Conservation (phyloP, 371 early-diverging fungal genomes). For the Mucor lusitanicus region DNA sequence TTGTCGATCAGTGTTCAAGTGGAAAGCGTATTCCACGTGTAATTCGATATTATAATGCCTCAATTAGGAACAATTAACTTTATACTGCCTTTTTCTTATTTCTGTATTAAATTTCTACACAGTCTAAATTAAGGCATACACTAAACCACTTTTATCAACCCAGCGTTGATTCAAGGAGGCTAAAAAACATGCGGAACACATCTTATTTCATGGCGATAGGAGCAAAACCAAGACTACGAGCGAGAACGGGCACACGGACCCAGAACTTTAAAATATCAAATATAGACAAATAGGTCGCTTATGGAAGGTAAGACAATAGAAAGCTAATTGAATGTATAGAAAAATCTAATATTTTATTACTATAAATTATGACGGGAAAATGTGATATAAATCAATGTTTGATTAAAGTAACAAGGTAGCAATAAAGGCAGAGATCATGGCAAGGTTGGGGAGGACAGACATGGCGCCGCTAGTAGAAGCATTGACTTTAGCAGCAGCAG, state of each 20-base stretch:
- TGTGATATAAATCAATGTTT: neutral
- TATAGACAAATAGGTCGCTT: neutral
- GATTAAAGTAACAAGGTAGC: neutral
- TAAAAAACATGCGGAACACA: neutral
- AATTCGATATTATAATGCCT: neutral
- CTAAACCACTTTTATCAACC: neutral
- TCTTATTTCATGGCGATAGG: neutral
- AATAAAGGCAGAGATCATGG: neutral
- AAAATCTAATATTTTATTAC: neutral
- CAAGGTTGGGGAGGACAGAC: neutral
- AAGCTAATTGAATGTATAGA: neutral
- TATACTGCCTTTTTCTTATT: neutral
- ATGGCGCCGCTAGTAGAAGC: neutral
- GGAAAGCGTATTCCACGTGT: neutral
- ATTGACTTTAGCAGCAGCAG: neutral
- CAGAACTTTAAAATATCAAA: neutral
- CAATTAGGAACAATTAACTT: neutral
- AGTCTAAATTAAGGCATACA: neutral
- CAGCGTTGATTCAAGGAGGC: neutral
- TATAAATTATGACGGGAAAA: neutral
- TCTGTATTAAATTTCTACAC: neutral
- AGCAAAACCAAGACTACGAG: neutral
- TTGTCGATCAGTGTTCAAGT: neutral
- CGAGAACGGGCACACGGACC: neutral
- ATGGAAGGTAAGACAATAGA: neutral